Evolutionary conservation across 1,284 basidiomycete genomes (phyloP), one percentile per base, ranked within the genome.

Genomic region (Malassezia arunalokei): DNA sequence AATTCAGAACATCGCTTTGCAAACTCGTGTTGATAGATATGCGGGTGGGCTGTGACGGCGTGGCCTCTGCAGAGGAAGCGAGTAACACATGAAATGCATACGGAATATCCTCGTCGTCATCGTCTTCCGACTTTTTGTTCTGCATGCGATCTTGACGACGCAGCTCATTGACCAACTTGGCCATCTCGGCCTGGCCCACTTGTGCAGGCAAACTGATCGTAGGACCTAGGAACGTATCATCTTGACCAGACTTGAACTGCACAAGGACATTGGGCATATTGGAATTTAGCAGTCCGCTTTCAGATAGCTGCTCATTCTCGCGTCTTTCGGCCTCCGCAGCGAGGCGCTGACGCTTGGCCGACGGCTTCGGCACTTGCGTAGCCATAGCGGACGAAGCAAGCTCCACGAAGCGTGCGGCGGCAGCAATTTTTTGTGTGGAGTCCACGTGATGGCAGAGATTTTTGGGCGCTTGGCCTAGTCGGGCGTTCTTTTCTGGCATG

Each of bases 81-180:
- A 69, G 43, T 11, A 63, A 56, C 20, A 72, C 65, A 47, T 72
- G 69, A 50, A 72, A 72, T 5, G 66, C 63, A 38, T 66, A 72
- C 1, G 68, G 69, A 9, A 68, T 32, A 42, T 72, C 69, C n/a
- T 68, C 66, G 17, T 71, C 68, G 40, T 67, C 62, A 3, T 63
- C 68, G 30, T 63, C 63, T 6, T 40, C 28, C 30, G 17, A 14
- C 11, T 27, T 27, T 32, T 57, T 41, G 8, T 47, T 42, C 31
- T 63, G 58, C 30, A 57, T 49, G 6, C 44, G 33, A 12, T 20
- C 33, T 48, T 71, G 59, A 6, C 59, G 54, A 30, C 64, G 32
- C 5, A 72, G 64, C 50, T 64, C 56, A 43, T 72, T 72, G 44
- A 72, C 66, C 43, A 72, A 54, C 24, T 63, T 56, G 41, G 63